phyloP scores from a whole-genome alignment of 1,284 basidiomycete genomes.

The Trichosporon sp. region DNA sequence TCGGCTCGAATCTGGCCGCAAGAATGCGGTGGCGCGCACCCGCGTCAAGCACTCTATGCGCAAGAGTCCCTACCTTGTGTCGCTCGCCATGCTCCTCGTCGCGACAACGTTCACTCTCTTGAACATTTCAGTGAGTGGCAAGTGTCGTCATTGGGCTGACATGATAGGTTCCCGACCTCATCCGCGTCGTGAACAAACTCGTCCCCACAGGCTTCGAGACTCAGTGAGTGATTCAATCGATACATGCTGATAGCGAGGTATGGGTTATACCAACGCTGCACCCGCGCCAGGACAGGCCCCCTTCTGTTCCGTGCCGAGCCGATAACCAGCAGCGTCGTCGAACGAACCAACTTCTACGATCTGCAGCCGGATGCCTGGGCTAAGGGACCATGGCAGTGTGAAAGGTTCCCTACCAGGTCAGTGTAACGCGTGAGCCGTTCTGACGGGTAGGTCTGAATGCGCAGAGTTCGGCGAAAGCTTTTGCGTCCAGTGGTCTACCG shows the following conservation, averaged over 20 bases:
- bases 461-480: conserved; percentile 53
- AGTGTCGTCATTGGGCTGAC: conserved; percentile 9
- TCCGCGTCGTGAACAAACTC: conserved; percentile 46
- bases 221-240: conserved; percentile 38
- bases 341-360: conserved; percentile 3
- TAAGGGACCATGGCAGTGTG: conserved; percentile 39
- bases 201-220: conserved; percentile 53
- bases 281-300: conserved; percentile 38
- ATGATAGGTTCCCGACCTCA: conserved; percentile 46
- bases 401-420: conserved; percentile 51
- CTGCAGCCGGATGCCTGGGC: conserved; percentile 9
- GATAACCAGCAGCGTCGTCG: conserved; percentile 21
- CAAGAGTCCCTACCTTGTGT: conserved; percentile 53
- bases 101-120: conserved; percentile 52
- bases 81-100: conserved; percentile 49
- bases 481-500: conserved; percentile 51
- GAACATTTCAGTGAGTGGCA: conserved; percentile 49
- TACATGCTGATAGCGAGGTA: conserved; percentile 41
- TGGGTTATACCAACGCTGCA: conserved; percentile 54
- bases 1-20: conserved; percentile 12
- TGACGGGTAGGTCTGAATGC: conserved; percentile 50
- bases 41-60: conserved; percentile 46
- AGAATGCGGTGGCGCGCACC: conserved; percentile 3
- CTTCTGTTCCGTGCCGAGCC: conserved; percentile 46
- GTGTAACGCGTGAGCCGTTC: conserved; percentile 25